Percentiles rank a stretch among this genome's conserved stretches.
Conservation (phyloP, 768 basidiomycete genomes). For the Mrakia frigida region DNA sequence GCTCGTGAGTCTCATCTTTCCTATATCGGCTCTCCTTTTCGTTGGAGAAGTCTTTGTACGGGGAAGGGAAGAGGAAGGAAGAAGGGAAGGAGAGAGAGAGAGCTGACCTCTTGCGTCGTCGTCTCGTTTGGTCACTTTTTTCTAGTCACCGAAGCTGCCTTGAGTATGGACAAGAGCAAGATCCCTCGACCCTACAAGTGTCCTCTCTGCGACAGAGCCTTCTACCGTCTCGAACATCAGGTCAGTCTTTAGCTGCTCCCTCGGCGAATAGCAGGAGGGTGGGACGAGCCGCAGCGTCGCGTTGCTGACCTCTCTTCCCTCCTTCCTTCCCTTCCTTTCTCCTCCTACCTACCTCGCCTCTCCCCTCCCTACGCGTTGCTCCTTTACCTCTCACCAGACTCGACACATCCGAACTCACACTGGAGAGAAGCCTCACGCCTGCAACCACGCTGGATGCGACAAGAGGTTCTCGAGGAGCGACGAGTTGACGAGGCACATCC, state of each 20-base stretch:
- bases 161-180: slow-evolving; percentile 50
- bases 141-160: slow-evolving; percentile 42
- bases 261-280: background rate
- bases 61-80: background rate
- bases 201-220: slow-evolving; percentile 90
- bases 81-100: background rate
- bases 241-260: slow-evolving; percentile 47
- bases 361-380: background rate
- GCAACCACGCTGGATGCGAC: slow-evolving; percentile 88
- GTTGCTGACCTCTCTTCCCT: slow-evolving; percentile 28
- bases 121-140: background rate
- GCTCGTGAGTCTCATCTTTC: slow-evolving; percentile 34
- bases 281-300: slow-evolving; percentile 1
- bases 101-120: slow-evolving; percentile 9
- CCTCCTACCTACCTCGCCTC: background rate
- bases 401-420: slow-evolving; percentile 98
- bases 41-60: background rate
- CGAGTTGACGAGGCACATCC: slow-evolving; percentile 90
- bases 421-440: slow-evolving; percentile 93
- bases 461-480: slow-evolving; percentile 98
- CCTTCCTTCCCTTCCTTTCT: slow-evolving; percentile 32
- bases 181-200: slow-evolving; percentile 88
- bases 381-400: slow-evolving; percentile 54
- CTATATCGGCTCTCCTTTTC: background rate
- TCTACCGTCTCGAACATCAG: slow-evolving; percentile 94